phyloP scores from a whole-genome alignment of 2,329 filamentous ascomycete species.

The Aspergillus udagawae region DNA sequence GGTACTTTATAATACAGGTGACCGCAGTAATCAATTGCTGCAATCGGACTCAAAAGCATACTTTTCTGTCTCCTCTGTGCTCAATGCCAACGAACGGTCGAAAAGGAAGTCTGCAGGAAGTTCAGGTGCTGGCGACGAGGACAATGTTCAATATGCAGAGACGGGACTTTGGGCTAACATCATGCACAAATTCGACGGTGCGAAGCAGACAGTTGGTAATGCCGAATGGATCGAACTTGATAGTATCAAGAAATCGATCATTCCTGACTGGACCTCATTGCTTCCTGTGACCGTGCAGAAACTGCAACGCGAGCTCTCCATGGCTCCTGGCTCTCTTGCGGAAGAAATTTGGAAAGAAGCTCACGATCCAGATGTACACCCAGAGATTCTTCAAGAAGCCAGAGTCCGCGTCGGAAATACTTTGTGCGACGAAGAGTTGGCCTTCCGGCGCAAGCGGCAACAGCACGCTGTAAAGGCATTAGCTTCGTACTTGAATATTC shows the following conservation, averaged over 20 bases:
- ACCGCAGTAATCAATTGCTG: slow-evolving; percentile 19
- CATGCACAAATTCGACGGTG: slow-evolving; percentile 42
- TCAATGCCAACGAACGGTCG: slow-evolving; percentile 9
- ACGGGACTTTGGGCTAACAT: slow-evolving; percentile 48
- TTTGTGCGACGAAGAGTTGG: slow-evolving; percentile 77
- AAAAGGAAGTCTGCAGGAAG: slow-evolving; percentile 8
- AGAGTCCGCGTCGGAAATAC: slow-evolving; percentile 75
- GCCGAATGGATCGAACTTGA: slow-evolving; percentile 45
- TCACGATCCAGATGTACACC: slow-evolving; percentile 75
- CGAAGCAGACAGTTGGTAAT: slow-evolving; percentile 38
- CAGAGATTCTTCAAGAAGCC: slow-evolving; percentile 80
- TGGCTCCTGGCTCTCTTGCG: slow-evolving; percentile 81
- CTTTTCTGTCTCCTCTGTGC: slow-evolving; percentile 21
- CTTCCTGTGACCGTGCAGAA: slow-evolving; percentile 76
- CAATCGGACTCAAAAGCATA: slow-evolving; percentile 18
- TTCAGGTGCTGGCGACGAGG: slow-evolving; percentile 10
- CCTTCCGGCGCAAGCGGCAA: slow-evolving; percentile 67
- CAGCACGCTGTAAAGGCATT: slow-evolving; percentile 67
- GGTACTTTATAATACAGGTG: slow-evolving; percentile 22
- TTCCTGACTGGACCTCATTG: slow-evolving; percentile 76
- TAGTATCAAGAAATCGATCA: slow-evolving; percentile 63
- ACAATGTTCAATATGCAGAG: slow-evolving; percentile 18
- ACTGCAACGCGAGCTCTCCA: slow-evolving; percentile 80
- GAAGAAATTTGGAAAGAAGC: slow-evolving; percentile 93
- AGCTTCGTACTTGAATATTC: slow-evolving; percentile 74